Conservation (phyloP, 2,329 filamentous ascomycete genomes). For the Diaporthe helianthi region DNA sequence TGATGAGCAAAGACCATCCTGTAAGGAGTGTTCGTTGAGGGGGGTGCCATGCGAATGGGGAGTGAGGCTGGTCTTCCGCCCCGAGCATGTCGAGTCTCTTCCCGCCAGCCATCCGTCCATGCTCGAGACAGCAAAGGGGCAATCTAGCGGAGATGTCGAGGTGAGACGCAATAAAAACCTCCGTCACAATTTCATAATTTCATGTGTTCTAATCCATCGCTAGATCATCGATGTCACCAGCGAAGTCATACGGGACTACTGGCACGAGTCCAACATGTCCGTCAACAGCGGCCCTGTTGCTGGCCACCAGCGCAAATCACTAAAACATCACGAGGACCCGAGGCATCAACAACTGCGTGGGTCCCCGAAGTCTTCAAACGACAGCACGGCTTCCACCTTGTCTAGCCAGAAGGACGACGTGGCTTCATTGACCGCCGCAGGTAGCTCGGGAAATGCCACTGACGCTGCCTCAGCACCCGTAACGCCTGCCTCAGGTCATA, state of each 20-base stretch:
- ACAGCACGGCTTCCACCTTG: neutral
- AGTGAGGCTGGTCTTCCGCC: constrained; percentile 13
- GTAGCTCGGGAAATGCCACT: neutral
- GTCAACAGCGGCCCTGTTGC: neutral
- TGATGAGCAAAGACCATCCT: constrained; percentile 14
- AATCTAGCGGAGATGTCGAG: neutral
- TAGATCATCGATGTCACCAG: constrained; percentile 17
- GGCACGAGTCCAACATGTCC: constrained; percentile 11
- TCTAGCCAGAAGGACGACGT: constrained; percentile 3
- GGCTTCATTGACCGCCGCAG: neutral
- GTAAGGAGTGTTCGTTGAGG: constrained; percentile 20
- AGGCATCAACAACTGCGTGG: constrained; percentile 8
- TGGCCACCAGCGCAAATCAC: neutral
- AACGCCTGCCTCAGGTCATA: neutral
- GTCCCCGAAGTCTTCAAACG: constrained; percentile 3
- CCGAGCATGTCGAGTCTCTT: constrained; percentile 19
- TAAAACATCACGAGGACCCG: neutral
- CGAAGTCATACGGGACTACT: constrained; percentile 19
- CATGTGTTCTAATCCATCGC: neutral
- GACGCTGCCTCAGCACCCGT: constrained; percentile 6
- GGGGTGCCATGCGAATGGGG: constrained; percentile 21
- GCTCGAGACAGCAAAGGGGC: constrained; percentile 2
- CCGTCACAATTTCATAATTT: no score
- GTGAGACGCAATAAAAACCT: neutral
- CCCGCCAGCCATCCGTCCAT: constrained; percentile 17